Conservation (phyloP, 78 protist genomes). For the Dictyostelium capitatum region DNA sequence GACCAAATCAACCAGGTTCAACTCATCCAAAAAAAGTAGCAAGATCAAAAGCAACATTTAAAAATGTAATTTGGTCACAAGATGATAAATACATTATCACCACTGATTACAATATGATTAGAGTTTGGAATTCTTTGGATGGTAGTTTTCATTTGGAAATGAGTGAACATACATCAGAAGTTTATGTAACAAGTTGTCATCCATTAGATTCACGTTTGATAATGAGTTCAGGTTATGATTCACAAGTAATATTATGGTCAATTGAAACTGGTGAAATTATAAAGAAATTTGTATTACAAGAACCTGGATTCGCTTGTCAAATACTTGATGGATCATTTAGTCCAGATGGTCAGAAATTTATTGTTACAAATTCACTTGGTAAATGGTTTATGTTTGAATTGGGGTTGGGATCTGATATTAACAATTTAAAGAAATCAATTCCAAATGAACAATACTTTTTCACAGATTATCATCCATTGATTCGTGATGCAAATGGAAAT, state of each 20-base stretch:
- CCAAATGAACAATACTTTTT: constrained; percentile 74
- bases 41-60: constrained; percentile 24
- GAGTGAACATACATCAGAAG: constrained; percentile 57
- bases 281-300: constrained; percentile 42
- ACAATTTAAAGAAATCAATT: neutral
- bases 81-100: constrained; percentile 56
- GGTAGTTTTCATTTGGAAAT: constrained; percentile 40
- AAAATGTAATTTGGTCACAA: constrained; percentile 68
- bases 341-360: constrained; percentile 72
- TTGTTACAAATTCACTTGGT: constrained; percentile 38
- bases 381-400: constrained; percentile 73
- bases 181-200: constrained; percentile 47
- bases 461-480: constrained; percentile 64
- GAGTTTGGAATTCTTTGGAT: constrained; percentile 71
- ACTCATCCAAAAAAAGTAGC: neutral
- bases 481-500: constrained; percentile 47
- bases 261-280: constrained; percentile 61
- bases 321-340: constrained; percentile 65
- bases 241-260: constrained; percentile 67
- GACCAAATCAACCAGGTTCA: neutral
- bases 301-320: constrained; percentile 8
- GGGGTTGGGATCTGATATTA: constrained; percentile 13
- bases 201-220: constrained; percentile 48
- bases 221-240: constrained; percentile 78
- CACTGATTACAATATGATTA: constrained; percentile 42